Percentiles rank a stretch among this genome's conserved stretches.
These are phyloP conservation scores for Epichloe baconii DNA, from an alignment of 2,329 filamentous ascomycete species.

Conservation along the genomic window DNA sequence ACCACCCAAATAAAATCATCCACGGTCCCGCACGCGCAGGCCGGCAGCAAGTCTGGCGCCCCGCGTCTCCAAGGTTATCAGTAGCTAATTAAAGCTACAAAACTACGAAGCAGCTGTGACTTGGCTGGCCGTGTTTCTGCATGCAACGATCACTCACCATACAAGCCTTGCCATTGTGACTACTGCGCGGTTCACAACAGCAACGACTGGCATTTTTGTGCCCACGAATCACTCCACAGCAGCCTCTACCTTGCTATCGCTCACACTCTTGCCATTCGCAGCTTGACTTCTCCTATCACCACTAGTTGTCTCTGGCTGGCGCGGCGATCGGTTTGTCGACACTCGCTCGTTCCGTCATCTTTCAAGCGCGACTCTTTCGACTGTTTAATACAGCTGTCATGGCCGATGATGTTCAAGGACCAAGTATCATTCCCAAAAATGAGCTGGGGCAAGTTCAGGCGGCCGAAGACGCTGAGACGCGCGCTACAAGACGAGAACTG, in stretches of 20 bases:
- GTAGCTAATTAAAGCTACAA: background rate
- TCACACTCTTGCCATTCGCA: background rate
- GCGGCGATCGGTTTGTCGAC: background rate
- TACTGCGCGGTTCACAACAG: background rate
- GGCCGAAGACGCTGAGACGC: conserved; percentile 50
- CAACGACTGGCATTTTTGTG: background rate
- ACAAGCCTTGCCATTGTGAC: background rate
- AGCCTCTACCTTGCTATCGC: background rate
- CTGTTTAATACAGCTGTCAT: conserved; percentile 16
- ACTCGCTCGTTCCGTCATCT: background rate
- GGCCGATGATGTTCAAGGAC: conserved; percentile 30
- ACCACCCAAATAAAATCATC: background rate
- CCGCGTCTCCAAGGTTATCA: background rate
- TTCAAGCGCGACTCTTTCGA: background rate
- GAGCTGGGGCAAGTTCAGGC: conserved; percentile 20
- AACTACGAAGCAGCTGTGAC: background rate
- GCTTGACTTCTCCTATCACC: background rate
- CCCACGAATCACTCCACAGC: background rate
- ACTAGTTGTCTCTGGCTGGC: background rate
- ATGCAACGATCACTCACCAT: background rate
- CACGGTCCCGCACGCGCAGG: background rate
- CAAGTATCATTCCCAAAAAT: conserved; percentile 27
- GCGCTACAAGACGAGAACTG: conserved; percentile 49
- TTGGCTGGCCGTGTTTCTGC: background rate
- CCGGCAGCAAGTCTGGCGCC: background rate